These are phyloP conservation scores for Westerdykella aurantiaca DNA, from an alignment of 2,329 filamentous ascomycete species.

Conservation along the genomic window DNA sequence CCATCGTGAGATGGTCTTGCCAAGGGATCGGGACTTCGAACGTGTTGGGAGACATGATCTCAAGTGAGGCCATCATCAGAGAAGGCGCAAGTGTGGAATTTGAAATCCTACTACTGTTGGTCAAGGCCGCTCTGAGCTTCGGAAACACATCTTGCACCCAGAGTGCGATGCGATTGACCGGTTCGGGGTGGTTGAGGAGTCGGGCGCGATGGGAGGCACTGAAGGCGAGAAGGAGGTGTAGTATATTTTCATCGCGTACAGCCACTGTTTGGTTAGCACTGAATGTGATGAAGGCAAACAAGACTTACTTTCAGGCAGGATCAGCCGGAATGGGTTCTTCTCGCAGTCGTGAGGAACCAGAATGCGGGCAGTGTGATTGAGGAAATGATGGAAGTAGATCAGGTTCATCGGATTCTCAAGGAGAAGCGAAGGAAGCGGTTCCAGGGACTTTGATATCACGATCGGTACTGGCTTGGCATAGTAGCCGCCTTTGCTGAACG, in stretches of 20 bases:
- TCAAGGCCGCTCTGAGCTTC: constrained; percentile 61
- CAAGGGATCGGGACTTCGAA: constrained; percentile 77
- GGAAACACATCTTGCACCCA: constrained; percentile 79
- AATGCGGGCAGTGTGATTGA: constrained; percentile 73
- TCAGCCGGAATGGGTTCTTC: constrained; percentile 55
- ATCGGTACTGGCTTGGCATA: constrained; percentile 65
- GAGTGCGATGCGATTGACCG: constrained; percentile 67
- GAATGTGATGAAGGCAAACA: constrained; percentile 21
- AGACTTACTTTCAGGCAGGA: constrained; percentile 57
- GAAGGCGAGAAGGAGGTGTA: constrained; percentile 73
- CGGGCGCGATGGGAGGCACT: constrained; percentile 78
- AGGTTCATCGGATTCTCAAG: constrained; percentile 74
- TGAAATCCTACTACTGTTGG: constrained; percentile 56
- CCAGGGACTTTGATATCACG: constrained; percentile 53
- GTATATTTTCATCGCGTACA: constrained; percentile 61
- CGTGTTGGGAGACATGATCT: constrained; percentile 75
- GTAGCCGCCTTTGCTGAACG: constrained; percentile 58
- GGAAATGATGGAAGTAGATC: constrained; percentile 66
- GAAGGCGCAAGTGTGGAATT: constrained; percentile 72
- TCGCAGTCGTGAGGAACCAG: constrained; percentile 58
- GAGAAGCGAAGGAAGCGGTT: constrained; percentile 52
- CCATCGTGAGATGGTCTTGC: constrained; percentile 72
- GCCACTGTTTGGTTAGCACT: constrained; percentile 50
- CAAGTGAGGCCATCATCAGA: constrained; percentile 77
- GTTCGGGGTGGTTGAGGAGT: constrained; percentile 67